phyloP scores from a whole-genome alignment of 2,329 filamentous ascomycete genomes.

The Talaromyces amestolkiae region DNA sequence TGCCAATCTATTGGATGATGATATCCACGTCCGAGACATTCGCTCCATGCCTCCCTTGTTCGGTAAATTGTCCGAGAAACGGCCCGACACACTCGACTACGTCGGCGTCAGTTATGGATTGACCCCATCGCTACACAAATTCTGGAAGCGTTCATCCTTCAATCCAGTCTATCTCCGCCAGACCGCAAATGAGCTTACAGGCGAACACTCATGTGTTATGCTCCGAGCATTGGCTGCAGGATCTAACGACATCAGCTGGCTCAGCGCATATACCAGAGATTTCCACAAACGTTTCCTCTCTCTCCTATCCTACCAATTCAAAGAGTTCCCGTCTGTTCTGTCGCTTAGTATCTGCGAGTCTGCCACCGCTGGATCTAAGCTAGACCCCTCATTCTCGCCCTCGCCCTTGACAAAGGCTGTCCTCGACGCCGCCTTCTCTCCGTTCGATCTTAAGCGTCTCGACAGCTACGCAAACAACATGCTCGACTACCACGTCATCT shows the following conservation, averaged over 20 bases:
- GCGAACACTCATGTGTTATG: conserved; percentile 98
- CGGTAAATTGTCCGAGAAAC: conserved; percentile 78
- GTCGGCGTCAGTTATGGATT: conserved; percentile 93
- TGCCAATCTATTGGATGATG: conserved; percentile 75
- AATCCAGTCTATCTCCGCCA: conserved; percentile 90
- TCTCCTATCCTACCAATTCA: conserved; percentile 89
- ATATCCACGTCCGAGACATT: conserved; percentile 86
- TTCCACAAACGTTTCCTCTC: conserved; percentile 93
- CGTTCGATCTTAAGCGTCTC: conserved; percentile 91
- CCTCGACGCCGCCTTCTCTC: conserved; percentile 75
- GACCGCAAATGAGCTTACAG: conserved; percentile 92
- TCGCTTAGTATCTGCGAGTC: conserved; percentile 88
- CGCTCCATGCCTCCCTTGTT: conserved; percentile 91
- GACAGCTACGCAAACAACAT: conserved; percentile 96
- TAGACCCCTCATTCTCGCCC: conserved; percentile 57
- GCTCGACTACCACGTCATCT: conserved; percentile 95
- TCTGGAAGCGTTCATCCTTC: conserved; percentile 90
- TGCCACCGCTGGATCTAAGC: conserved; percentile 67
- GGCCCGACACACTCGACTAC: conserved; percentile 80
- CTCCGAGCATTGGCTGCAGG: conserved; percentile 67
- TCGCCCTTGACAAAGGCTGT: conserved; percentile 67
- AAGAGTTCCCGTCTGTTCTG: conserved; percentile 71
- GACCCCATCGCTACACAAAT: conserved; percentile 82
- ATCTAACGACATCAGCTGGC: conserved; percentile 72
- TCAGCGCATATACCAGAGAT: conserved; percentile 85